Evolutionary conservation across 2,329 filamentous ascomycete species (phyloP).

Genomic region (Tympanopsis confertula): DNA sequence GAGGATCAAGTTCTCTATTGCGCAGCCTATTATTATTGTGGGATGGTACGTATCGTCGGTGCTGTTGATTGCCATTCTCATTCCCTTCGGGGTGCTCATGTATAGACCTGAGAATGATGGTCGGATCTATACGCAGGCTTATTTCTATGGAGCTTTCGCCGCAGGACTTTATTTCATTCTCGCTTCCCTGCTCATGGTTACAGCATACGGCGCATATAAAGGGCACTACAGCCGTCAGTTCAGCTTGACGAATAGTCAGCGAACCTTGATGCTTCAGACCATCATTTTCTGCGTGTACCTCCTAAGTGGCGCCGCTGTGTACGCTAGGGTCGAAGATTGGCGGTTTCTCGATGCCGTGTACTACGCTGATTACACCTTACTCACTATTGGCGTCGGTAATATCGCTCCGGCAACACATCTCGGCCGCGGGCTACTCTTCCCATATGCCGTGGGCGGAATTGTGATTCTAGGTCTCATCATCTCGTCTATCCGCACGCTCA

Average conservation of each 20-base stretch:
- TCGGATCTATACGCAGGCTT: slow-evolving; percentile 51
- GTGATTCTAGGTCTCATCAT: slow-evolving; percentile 52
- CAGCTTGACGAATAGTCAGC: slow-evolving; percentile 42
- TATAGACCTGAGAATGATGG: slow-evolving; percentile 29
- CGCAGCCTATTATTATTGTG: slow-evolving; percentile 45
- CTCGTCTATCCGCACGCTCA: slow-evolving; percentile 33
- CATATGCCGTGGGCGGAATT: slow-evolving; percentile 49
- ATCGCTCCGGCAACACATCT: slow-evolving; percentile 15
- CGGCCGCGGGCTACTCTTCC: slow-evolving; percentile 44
- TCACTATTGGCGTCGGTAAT: neutral
- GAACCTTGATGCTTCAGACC: slow-evolving; percentile 51
- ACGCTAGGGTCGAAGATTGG: slow-evolving; percentile 38
- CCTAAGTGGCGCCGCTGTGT: slow-evolving; percentile 42
- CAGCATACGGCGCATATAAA: slow-evolving; percentile 49
- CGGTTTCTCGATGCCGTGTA: slow-evolving; percentile 40
- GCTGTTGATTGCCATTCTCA: slow-evolving; percentile 35
- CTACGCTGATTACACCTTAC: slow-evolving; percentile 33
- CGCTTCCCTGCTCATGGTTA: slow-evolving; percentile 45
- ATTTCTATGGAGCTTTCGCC: slow-evolving; percentile 50
- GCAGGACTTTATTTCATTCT: slow-evolving; percentile 46
- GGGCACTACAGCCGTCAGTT: slow-evolving; percentile 42
- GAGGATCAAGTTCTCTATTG: slow-evolving; percentile 44
- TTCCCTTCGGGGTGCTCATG: slow-evolving; percentile 18
- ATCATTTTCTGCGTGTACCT: slow-evolving; percentile 53
- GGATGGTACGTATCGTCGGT: slow-evolving; percentile 34